Conservation (phyloP, 129 eudicot species). For the Tagetes erecta region DNA sequence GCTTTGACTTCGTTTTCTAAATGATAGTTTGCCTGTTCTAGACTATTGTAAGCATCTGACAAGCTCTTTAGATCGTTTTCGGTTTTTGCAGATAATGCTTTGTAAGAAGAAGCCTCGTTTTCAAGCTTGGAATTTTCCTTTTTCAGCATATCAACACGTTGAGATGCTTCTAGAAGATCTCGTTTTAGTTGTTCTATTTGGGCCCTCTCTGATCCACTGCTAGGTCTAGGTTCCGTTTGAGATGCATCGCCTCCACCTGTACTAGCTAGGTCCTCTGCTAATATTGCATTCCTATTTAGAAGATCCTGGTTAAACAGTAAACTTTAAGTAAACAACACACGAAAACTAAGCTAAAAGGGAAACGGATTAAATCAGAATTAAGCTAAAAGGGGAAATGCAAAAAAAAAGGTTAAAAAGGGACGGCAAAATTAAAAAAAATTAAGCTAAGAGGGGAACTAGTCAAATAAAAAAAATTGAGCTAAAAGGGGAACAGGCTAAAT, state of each 20-base stretch:
- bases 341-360: not conserved
- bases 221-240: conserved; percentile 43
- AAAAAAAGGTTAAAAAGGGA: not conserved
- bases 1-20: conserved; percentile 70
- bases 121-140: conserved; percentile 60
- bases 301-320: conserved; percentile 53
- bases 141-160: conserved; percentile 55
- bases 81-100: conserved; percentile 45
- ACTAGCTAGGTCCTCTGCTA: conserved; percentile 65
- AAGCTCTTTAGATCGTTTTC: conserved; percentile 79
- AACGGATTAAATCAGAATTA: not conserved
- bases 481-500: not conserved
- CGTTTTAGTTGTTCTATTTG: conserved; percentile 60
- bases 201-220: conserved; percentile 57
- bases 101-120: conserved; percentile 50
- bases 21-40: conserved; percentile 74
- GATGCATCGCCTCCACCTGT: conserved; percentile 54
- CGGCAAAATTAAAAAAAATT: not conserved
- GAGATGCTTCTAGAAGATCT: conserved; percentile 66
- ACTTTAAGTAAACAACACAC: not conserved
- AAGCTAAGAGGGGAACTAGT: not conserved
- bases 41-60: conserved; percentile 86
- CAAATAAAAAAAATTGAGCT: not conserved
- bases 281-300: conserved; percentile 64
- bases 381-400: not conserved